Evolutionary conservation across 164 flowering plant genomes (phyloP).

Genomic region (Magnolia sinica): DNA sequence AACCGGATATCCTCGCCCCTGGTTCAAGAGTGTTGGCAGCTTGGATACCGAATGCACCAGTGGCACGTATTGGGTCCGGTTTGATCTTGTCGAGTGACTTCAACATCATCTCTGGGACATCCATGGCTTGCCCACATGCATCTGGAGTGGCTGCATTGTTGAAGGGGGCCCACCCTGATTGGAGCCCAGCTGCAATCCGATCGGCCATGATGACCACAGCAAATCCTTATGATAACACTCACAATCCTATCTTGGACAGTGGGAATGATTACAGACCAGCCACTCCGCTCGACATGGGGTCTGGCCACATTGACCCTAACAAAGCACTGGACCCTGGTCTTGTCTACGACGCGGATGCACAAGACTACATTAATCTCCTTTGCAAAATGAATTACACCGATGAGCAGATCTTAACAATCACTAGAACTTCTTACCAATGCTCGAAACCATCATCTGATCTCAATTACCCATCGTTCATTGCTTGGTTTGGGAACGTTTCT

Average conservation of each 20-base stretch:
- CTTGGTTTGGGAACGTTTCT: slow-evolving; percentile 13
- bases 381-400: slow-evolving; percentile 42
- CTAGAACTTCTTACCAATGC: slow-evolving; percentile 22
- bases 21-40: slow-evolving; percentile 35
- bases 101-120: slow-evolving; percentile 34
- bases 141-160: slow-evolving; percentile 40
- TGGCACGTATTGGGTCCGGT: slow-evolving; percentile 14
- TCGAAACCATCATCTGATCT: slow-evolving; percentile 34
- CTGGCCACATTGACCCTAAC: background rate
- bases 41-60: slow-evolving; percentile 22
- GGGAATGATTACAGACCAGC: slow-evolving; percentile 1
- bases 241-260: slow-evolving; percentile 17
- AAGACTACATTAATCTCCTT: slow-evolving; percentile 40
- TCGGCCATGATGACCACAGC: slow-evolving; percentile 43
- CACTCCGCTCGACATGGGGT: background rate
- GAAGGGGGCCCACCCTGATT: slow-evolving; percentile 38
- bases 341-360: slow-evolving; percentile 29
- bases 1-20: background rate
- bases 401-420: slow-evolving; percentile 36
- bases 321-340: slow-evolving; percentile 38
- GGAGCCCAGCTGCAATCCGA: slow-evolving; percentile 46
- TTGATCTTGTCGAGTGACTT: slow-evolving; percentile 27
- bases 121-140: slow-evolving; percentile 44
- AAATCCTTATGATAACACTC: slow-evolving; percentile 21
- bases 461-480: slow-evolving; percentile 58